Conservation (phyloP, 805 yeast genomes). For the Wickerhamomyces pijperi region DNA sequence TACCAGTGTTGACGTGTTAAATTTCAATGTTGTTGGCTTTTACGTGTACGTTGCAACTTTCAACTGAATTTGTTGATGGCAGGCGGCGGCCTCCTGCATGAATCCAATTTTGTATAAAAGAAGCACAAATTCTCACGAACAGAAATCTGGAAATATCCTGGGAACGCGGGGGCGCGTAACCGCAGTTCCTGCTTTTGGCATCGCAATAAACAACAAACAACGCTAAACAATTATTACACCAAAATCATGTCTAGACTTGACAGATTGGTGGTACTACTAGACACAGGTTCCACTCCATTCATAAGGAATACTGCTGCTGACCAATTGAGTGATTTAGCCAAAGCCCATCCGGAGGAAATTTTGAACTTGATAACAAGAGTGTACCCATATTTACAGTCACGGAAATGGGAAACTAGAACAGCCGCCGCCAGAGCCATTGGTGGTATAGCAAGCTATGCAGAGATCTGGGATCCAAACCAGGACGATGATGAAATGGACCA, state of each 20-base stretch:
- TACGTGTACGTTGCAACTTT: too few relatives aligned
- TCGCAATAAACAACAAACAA: not conserved
- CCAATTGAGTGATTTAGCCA: constrained; percentile 88
- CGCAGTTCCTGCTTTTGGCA: not conserved
- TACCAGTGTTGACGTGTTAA: too few relatives aligned
- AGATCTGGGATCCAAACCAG: constrained; percentile 70
- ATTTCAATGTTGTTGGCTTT: too few relatives aligned
- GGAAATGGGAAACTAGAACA: constrained; percentile 92
- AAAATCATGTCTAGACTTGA: constrained; percentile 28
- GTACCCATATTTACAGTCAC: constrained; percentile 73
- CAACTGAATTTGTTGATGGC: not conserved
- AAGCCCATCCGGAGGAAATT: constrained; percentile 89
- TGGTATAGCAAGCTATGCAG: constrained; percentile 73
- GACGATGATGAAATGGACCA: constrained; percentile 13
- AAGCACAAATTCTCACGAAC: constrained; percentile 1
- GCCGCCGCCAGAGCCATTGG: constrained; percentile 94
- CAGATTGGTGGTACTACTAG: constrained; percentile 42
- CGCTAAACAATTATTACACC: not conserved
- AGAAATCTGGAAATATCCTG: not conserved
- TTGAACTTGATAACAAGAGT: constrained; percentile 76
- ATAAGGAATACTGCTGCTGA: constrained; percentile 96
- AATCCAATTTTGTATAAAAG: constrained; percentile 4
- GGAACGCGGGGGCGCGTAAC: not conserved
- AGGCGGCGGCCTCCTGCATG: constrained; percentile 1
- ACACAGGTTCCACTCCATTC: constrained; percentile 90